These are phyloP conservation scores for Starmera quercuum DNA, from an alignment of 805 yeast species.

Conservation along the genomic window DNA sequence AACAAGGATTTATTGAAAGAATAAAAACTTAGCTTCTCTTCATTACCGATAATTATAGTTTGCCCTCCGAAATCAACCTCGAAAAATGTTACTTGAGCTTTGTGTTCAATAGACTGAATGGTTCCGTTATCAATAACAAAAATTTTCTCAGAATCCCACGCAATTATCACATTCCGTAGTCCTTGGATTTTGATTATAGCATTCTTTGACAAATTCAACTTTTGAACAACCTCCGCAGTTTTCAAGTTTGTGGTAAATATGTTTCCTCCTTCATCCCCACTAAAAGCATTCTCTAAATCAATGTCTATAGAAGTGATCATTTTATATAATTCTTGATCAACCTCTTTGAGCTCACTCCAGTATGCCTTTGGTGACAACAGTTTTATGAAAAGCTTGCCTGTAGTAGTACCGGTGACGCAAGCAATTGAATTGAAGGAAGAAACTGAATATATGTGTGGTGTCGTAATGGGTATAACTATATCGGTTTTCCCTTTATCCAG, in stretches of 20 bases:
- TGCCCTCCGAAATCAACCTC: slow-evolving; percentile 18
- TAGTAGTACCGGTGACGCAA: slow-evolving; percentile 12
- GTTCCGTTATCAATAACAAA: slow-evolving; percentile 3
- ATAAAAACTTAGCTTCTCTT: slow-evolving; percentile 1
- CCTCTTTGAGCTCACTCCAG: slow-evolving; percentile 4
- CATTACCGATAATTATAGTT: slow-evolving; percentile 7
- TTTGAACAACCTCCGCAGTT: slow-evolving; percentile 3
- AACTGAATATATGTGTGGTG: slow-evolving; percentile 11
- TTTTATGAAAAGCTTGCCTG: slow-evolving; percentile 13
- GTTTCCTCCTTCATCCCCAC: slow-evolving; percentile 15
- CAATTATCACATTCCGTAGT: slow-evolving; percentile 3
- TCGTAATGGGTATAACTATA: slow-evolving; percentile 12
- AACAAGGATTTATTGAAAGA: slow-evolving; percentile 8
- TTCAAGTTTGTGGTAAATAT: slow-evolving; percentile 13
- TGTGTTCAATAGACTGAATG: slow-evolving; percentile 3
- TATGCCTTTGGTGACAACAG: slow-evolving; percentile 10
- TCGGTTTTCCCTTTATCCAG: slow-evolving; percentile 11
- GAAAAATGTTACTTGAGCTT: slow-evolving; percentile 4
- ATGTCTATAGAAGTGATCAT: slow-evolving; percentile 10
- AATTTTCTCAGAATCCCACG: slow-evolving; percentile 3
- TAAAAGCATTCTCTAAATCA: slow-evolving; percentile 11
- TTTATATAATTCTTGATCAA: slow-evolving; percentile 5
- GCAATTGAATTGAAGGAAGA: slow-evolving; percentile 7
- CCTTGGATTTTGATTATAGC: slow-evolving; percentile 9
- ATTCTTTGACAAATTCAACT: slow-evolving; percentile 2